phyloP scores from a whole-genome alignment of 352 stramenopile species.

The Pythium vanterpoolii region DNA sequence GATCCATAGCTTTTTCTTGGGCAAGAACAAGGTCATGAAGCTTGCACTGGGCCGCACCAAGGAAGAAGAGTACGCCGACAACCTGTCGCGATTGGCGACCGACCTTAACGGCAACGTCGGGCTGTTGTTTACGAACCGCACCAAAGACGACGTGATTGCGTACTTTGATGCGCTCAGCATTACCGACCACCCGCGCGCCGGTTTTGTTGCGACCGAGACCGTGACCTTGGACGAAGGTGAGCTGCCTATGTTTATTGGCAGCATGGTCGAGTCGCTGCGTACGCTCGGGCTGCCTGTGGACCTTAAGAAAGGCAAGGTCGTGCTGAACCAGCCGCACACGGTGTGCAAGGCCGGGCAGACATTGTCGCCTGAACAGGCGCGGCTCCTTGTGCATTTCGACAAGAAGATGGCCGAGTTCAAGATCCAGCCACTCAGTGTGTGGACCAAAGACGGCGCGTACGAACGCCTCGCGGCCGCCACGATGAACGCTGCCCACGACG shows the following conservation, averaged over 20 bases:
- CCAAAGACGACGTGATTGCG: slow-evolving; percentile 78
- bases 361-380: slow-evolving; percentile 94
- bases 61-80: slow-evolving; percentile 97
- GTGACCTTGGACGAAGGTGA: slow-evolving; percentile 88
- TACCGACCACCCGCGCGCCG: slow-evolving; percentile 93
- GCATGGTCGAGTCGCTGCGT: slow-evolving; percentile 96
- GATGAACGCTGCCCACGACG: slow-evolving; percentile 29
- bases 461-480: slow-evolving; percentile 55
- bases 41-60: slow-evolving; percentile 92
- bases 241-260: slow-evolving; percentile 92
- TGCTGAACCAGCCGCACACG: slow-evolving; percentile 90
- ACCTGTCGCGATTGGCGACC: slow-evolving; percentile 90
- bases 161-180: slow-evolving; percentile 93
- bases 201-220: slow-evolving; percentile 88
- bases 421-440: slow-evolving; percentile 73
- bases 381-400: slow-evolving; percentile 92
- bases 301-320: slow-evolving; percentile 94
- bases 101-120: slow-evolving; percentile 93
- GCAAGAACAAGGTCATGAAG: slow-evolving; percentile 99
- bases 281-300: slow-evolving; percentile 95
- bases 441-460: slow-evolving; percentile 67
- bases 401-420: slow-evolving; percentile 87
- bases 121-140: slow-evolving; percentile 94
- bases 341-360: slow-evolving; percentile 95
- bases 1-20: slow-evolving; percentile 91